Evolutionary conservation across 768 basidiomycete genomes (phyloP).

Genomic region (Leccinellum luteum): DNA sequence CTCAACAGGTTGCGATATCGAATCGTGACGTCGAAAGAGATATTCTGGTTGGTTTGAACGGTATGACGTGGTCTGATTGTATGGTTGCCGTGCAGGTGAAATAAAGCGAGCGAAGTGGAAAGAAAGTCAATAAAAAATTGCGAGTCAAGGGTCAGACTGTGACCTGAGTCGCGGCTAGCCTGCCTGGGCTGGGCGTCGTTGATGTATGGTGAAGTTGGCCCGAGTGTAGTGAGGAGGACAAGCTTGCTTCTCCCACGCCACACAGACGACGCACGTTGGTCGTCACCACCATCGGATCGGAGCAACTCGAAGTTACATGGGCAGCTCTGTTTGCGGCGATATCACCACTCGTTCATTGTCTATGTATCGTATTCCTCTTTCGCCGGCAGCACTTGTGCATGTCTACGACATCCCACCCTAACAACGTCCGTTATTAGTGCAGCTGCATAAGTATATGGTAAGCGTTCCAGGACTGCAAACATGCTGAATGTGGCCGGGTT

Average conservation of each 20-base stretch:
- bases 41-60: neutral
- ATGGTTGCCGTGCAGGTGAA: conserved; percentile 6
- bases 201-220: conserved; percentile 11
- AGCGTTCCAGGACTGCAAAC: neutral
- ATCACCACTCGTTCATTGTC: neutral
- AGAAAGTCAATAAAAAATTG: conserved; percentile 12
- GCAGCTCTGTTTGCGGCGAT: neutral
- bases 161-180: conserved; percentile 9
- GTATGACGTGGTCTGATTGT: conserved; percentile 3
- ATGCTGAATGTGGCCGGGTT: neutral
- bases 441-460: neutral
- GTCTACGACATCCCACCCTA: conserved; percentile 4
- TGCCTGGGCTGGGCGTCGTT: conserved; percentile 10
- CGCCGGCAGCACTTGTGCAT: neutral
- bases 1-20: conserved; percentile 7
- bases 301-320: conserved; percentile 10
- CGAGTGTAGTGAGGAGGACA: conserved; percentile 11
- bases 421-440: neutral
- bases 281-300: neutral
- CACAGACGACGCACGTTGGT: conserved; percentile 13
- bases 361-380: neutral
- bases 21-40: neutral
- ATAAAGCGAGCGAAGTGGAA: conserved; percentile 16
- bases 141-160: conserved; percentile 4
- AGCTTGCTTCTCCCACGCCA: conserved; percentile 25